These are phyloP conservation scores for Penicillium sp. DNA, from an alignment of 2,329 filamentous ascomycete genomes.

Conservation along the genomic window DNA sequence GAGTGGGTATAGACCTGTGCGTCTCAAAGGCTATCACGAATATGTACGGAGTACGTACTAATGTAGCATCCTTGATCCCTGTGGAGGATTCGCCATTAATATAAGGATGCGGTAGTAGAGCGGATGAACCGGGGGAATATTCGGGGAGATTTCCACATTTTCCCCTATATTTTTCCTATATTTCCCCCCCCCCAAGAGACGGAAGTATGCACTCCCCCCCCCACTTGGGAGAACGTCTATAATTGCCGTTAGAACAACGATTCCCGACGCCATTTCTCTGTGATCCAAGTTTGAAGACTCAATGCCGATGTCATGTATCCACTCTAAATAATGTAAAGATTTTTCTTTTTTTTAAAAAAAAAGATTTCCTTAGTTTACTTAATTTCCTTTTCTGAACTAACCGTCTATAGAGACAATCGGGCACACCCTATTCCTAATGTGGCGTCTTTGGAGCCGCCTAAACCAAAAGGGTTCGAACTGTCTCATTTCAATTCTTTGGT, in stretches of 20 bases:
- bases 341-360: background rate
- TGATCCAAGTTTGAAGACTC: background rate
- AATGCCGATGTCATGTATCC: conserved; percentile 2
- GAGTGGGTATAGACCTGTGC: conserved; percentile 1
- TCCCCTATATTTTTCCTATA: background rate
- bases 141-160: background rate
- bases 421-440: conserved; percentile 1
- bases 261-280: background rate
- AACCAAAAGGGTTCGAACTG: conserved; percentile 1
- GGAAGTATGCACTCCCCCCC: background rate
- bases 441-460: conserved; percentile 6
- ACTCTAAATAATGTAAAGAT: background rate
- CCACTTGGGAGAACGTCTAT: background rate
- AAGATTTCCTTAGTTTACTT: background rate
- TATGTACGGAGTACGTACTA: background rate
- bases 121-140: conserved; percentile 12
- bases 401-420: background rate
- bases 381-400: background rate
- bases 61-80: conserved; percentile 1
- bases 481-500: conserved; percentile 12
- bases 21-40: background rate
- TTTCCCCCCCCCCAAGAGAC: background rate
- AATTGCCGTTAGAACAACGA: conserved; percentile 2
- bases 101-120: conserved; percentile 14
- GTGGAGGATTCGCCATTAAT: conserved; percentile 12